Evolutionary conservation across 2,329 filamentous ascomycete genomes (phyloP).

Genomic region (Epicoccum nigrum): DNA sequence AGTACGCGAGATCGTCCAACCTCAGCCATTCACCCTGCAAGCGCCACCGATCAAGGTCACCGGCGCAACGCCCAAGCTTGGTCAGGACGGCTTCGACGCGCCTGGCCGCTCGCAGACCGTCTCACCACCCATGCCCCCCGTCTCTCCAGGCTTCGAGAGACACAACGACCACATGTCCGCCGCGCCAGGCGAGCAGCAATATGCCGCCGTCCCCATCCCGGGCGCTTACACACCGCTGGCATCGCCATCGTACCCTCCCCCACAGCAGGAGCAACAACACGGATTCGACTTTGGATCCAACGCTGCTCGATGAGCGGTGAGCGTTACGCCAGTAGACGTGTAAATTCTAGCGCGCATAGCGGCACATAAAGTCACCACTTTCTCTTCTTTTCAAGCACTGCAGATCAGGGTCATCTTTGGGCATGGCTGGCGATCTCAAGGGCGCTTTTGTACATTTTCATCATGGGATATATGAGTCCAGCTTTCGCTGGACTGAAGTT

Average conservation of each 20-base stretch:
- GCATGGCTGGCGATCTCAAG: conserved; percentile 27
- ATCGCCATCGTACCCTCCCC: conserved; percentile 51
- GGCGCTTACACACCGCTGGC: conserved; percentile 70
- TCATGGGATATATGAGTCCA: conserved; percentile 16
- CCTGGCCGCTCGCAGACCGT: conserved; percentile 44
- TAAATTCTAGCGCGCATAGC: conserved; percentile 13
- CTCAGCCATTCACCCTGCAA: conserved; percentile 80
- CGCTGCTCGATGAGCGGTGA: conserved; percentile 32
- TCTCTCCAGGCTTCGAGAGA: conserved; percentile 50
- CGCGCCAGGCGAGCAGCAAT: conserved; percentile 80
- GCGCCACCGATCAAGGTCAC: conserved; percentile 81
- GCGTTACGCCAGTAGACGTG: conserved; percentile 22
- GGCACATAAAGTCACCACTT: too few species aligned
- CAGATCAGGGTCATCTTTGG: conserved; percentile 25
- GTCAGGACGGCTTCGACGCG: conserved; percentile 66
- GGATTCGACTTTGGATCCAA: conserved; percentile 50
- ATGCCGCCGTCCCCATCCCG: conserved; percentile 86
- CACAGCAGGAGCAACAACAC: conserved; percentile 28
- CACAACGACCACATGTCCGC: conserved; percentile 69
- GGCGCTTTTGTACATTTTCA: conserved; percentile 35
- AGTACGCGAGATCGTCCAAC: conserved; percentile 54
- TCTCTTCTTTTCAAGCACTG: conserved; percentile 23
- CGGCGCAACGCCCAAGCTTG: conserved; percentile 73
- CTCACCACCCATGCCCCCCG: conserved; percentile 45
- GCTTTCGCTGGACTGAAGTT: conserved; percentile 9